Evolutionary conservation across 768 basidiomycete genomes (phyloP).

Genomic region (Leucocoprinus birnbaumii): DNA sequence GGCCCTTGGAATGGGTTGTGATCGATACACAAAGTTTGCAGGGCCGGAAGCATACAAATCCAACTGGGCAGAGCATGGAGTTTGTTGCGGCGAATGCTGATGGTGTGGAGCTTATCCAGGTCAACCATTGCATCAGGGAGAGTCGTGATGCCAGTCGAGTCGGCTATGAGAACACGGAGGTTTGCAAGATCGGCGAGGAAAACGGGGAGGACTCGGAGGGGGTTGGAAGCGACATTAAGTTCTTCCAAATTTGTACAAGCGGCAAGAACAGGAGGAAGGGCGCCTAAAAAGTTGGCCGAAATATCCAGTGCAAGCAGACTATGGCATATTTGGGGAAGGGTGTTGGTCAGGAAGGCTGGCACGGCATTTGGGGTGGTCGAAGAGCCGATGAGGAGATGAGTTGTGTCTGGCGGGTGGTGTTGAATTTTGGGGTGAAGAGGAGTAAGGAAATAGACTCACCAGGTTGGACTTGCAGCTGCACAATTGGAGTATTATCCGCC

Average conservation of each 20-base stretch:
- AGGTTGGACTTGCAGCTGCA: constrained; percentile 62
- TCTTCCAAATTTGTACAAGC: constrained; percentile 84
- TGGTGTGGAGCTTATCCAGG: constrained; percentile 81
- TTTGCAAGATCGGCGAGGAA: constrained; percentile 77
- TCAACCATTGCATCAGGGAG: constrained; percentile 73
- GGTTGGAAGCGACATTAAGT: constrained; percentile 90
- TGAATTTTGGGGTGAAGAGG: constrained; percentile 9
- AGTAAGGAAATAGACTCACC: constrained; percentile 47
- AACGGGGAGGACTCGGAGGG: constrained; percentile 85
- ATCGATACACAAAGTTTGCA: constrained; percentile 91
- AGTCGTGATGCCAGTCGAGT: constrained; percentile 77
- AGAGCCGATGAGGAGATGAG: constrained; percentile 88
- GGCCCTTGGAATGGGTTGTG: constrained; percentile 94
- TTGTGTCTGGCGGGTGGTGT: constrained; percentile 61
- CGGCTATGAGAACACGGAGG: constrained; percentile 89
- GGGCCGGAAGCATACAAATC: constrained; percentile 81
- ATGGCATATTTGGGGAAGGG: constrained; percentile 68
- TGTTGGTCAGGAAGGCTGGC: constrained; percentile 66
- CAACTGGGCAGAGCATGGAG: constrained; percentile 90
- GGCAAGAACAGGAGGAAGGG: constrained; percentile 81
- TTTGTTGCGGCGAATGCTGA: constrained; percentile 87
- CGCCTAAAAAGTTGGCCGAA: constrained; percentile 81
- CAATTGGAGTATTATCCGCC: constrained; percentile 59
- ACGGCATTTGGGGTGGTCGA: constrained; percentile 76
- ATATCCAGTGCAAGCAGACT: constrained; percentile 93